Evolutionary conservation across 306 rosid genomes (phyloP).

Genomic region (Lablab purpureus): DNA sequence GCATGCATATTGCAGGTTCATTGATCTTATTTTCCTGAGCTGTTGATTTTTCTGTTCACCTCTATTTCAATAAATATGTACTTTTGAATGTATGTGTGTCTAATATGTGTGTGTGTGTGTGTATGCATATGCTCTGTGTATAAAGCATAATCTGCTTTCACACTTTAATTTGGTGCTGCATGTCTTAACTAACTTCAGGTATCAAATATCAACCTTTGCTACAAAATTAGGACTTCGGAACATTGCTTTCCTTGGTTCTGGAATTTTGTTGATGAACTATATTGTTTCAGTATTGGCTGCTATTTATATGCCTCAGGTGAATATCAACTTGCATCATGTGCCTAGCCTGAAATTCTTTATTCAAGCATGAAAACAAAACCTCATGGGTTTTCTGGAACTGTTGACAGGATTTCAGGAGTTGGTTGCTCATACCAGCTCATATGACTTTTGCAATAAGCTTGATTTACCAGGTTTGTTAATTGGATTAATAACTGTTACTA

Average conservation of each 20-base stretch:
- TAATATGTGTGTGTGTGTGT: not conserved
- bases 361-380: conserved; percentile 16
- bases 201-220: conserved; percentile 93
- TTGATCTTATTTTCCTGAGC: conserved; percentile 38
- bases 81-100: not conserved
- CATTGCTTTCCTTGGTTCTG: conserved; percentile 92
- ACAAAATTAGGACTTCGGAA: conserved; percentile 91
- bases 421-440: conserved; percentile 81
- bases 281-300: conserved; percentile 75
- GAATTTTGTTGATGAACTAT: conserved; percentile 85
- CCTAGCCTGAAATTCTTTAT: conserved; percentile 6
- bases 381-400: conserved; percentile 36
- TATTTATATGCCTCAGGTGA: conserved; percentile 84
- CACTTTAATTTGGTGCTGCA: not conserved
- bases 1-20: conserved; percentile 23
- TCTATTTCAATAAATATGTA: conserved; percentile 1
- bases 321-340: conserved; percentile 35
- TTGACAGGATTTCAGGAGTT: conserved; percentile 85
- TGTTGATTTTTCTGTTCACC: conserved; percentile 15
- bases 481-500: conserved; percentile 11
- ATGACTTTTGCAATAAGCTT: conserved; percentile 68
- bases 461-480: conserved; percentile 77
- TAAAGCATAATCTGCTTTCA: conserved; percentile 25
- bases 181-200: conserved; percentile 61
- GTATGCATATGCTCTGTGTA: not conserved